A percentile compares a stretch with the other conserved stretches of the same genome.
Conservation (phyloP, 2,329 filamentous ascomycete species). For the Aureobasidium namibiae region DNA sequence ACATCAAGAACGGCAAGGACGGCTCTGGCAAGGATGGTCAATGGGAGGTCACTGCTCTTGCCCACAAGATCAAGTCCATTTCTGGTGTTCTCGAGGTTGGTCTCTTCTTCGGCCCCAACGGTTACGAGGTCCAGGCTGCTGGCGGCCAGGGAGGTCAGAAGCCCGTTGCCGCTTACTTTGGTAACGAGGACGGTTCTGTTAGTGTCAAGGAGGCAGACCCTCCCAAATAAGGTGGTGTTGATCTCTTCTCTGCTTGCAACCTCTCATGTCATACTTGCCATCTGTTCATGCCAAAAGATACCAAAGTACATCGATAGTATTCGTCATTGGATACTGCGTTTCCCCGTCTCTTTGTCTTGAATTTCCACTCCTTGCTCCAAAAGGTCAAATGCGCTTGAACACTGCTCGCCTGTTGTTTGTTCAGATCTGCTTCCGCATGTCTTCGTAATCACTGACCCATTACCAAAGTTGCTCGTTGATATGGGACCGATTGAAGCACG, state of each 20-base stretch:
- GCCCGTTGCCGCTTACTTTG: conserved; percentile 91
- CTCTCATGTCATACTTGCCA: not conserved
- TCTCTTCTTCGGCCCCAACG: conserved; percentile 77
- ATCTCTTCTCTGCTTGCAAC: not conserved
- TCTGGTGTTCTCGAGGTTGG: conserved; percentile 88
- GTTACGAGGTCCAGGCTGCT: conserved; percentile 54
- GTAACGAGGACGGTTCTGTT: conserved; percentile 58
- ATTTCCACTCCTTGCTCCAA: not conserved
- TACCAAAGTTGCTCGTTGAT: not conserved
- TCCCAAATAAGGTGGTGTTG: not conserved
- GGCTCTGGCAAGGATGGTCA: conserved; percentile 44
- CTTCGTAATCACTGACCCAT: not conserved
- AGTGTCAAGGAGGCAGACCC: conserved; percentile 14
- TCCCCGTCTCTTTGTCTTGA: not conserved
- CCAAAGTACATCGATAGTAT: conserved; percentile 4
- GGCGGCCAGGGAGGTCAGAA: conserved; percentile 68
- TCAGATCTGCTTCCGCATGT: not conserved
- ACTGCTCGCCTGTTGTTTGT: not conserved
- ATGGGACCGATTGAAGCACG: not conserved
- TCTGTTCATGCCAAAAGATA: conserved; percentile 7
- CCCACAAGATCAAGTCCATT: conserved; percentile 67
- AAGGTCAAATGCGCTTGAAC: not conserved
- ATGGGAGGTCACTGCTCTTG: conserved; percentile 74
- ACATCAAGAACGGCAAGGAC: conserved; percentile 37
- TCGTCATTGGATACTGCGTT: not conserved